Percentiles rank a stretch among this genome's conserved stretches.
Evolutionary conservation across 75 land plant genomes (phyloP).

Genomic region (Picea sitchensis): DNA sequence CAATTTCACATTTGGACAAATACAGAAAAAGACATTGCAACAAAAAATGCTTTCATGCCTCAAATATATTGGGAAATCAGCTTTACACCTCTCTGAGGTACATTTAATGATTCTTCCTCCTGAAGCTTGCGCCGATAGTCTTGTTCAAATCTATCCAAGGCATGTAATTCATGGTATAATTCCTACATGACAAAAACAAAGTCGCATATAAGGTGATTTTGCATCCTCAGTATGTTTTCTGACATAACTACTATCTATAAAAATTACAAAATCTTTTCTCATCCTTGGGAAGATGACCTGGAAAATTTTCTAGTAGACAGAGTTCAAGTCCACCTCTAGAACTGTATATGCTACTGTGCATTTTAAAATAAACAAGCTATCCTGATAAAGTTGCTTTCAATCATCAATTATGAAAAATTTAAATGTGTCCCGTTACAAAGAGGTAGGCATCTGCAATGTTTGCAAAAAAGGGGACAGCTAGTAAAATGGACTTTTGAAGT

Average conservation of each 20-base stretch:
- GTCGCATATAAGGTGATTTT: not conserved
- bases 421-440: not conserved
- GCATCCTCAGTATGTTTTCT: not conserved
- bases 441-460: not conserved
- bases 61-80: not conserved
- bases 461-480: not conserved
- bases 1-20: not conserved
- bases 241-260: not conserved
- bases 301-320: not conserved
- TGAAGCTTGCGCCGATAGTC: constrained; percentile 82
- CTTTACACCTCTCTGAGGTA: constrained; percentile 60
- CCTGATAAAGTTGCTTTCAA: too few species aligned
- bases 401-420: not conserved
- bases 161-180: constrained; percentile 89
- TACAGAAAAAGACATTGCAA: not conserved
- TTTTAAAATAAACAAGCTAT: not conserved
- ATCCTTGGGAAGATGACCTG: not conserved
- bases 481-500: not conserved
- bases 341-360: not conserved
- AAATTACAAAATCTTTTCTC: not conserved
- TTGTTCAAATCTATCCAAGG: constrained; percentile 83
- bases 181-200: constrained; percentile 45
- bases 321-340: not conserved
- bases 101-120: constrained; percentile 59
- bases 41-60: not conserved